Base-by-base conservation (phyloP, 495 filamentous ascomycete genomes). In the Daldinia bambusicola region DNA sequence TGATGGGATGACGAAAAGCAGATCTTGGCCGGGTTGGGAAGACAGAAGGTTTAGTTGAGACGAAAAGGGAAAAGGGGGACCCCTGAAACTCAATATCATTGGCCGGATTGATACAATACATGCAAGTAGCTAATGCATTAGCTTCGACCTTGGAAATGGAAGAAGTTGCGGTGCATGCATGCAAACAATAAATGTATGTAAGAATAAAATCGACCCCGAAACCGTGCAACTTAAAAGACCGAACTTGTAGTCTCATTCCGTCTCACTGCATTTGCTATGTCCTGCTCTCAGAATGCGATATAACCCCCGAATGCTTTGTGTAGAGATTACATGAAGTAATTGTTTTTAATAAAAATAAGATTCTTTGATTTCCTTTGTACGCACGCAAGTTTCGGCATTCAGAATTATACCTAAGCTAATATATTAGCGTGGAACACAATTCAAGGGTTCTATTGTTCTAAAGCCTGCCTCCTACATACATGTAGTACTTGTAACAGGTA, bases 11-110 rank as follows among this genome's bases (percentile, higher is more conserved):
- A 37, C 30, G 31, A 38, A 32, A 26, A 20, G 16, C 7, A 56
- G 53, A 56, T 56, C 22, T 32, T 32, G 12, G 32, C 30, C 32
- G 31, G n/a, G 6, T 31, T 18, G 7, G 51, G 60, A 55, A 38
- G 6, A 58, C 36, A 40, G 34, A 45, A 55, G 48, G 22, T 59
- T 65, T 53, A 61, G 62, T 72, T 69, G 70, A 69, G 70, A 68
- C 70, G 70, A 72, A 72, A 69, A 56, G 30, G 70, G 70, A 69
- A 72, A 72, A 55, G 70, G 65, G 55, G 48, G 16, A 55, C 10
- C 37, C 50, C 22, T 13, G 50, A 18, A n/a, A 26, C 34, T 56
- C n/a, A 5, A 53, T 50, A 10, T 34, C 30, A 72, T 72, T 72
- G 70, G 70, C 30, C 34, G n/a, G 40, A 26, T 36, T 61, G 12